Conservation (phyloP, 2,329 filamentous ascomycete species). For the Nigrograna mackinnonii region DNA sequence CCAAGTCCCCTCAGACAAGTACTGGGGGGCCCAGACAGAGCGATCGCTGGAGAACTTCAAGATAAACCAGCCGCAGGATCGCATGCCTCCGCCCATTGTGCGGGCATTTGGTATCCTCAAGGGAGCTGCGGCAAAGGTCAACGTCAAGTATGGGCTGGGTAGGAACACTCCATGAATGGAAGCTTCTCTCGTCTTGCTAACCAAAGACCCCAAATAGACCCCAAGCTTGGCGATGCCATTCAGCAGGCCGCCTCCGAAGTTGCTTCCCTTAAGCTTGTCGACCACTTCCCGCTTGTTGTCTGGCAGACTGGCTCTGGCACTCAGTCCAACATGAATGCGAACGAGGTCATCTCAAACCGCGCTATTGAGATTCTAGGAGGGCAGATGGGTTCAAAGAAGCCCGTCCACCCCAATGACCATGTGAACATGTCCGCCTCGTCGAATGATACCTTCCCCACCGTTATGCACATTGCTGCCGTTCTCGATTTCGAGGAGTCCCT, state of each 20-base stretch:
- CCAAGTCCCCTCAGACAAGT: slow-evolving; percentile 87
- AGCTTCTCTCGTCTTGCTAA: slow-evolving; percentile 16
- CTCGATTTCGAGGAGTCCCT: slow-evolving; percentile 88
- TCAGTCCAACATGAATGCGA: slow-evolving; percentile 99
- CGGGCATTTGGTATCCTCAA: slow-evolving; percentile 96
- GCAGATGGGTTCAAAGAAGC: slow-evolving; percentile 94
- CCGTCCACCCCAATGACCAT: slow-evolving; percentile 98
- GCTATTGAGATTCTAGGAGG: slow-evolving; percentile 97
- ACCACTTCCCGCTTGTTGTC: slow-evolving; percentile 97
- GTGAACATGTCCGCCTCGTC: slow-evolving; percentile 99
- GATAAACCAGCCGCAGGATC: slow-evolving; percentile 99
- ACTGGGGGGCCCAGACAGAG: slow-evolving; percentile 98
- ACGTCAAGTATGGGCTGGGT: slow-evolving; percentile 91
- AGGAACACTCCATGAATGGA: slow-evolving; percentile 39
- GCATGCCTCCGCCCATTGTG: slow-evolving; percentile 92
- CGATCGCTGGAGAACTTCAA: slow-evolving; percentile 96
- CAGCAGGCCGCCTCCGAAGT: slow-evolving; percentile 94
- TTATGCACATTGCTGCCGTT: slow-evolving; percentile 99
- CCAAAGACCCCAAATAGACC: slow-evolving; percentile 58
- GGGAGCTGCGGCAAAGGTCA: slow-evolving; percentile 92
- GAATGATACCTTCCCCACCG: slow-evolving; percentile 98
- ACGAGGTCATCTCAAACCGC: slow-evolving; percentile 99
- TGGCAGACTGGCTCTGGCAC: slow-evolving; percentile 99
- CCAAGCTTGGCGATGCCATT: slow-evolving; percentile 88
- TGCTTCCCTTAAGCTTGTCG: slow-evolving; percentile 86